Conservation (phyloP, 345 rosid species). For the Streptanthus diversifolius region DNA sequence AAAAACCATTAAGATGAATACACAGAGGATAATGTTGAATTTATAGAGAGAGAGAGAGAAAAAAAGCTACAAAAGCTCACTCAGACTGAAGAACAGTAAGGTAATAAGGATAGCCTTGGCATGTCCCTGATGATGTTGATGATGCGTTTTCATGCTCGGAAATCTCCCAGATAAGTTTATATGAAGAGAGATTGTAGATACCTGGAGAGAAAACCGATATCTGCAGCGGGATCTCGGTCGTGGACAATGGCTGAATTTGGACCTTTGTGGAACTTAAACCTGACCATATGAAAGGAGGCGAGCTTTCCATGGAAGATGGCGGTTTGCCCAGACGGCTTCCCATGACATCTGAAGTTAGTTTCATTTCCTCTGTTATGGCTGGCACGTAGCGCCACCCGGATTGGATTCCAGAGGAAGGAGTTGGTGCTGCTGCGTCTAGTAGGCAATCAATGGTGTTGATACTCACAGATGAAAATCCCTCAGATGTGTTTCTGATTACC, state of each 20-base stretch:
- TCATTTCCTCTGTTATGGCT: conserved; percentile 40
- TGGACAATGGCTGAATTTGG: conserved; percentile 54
- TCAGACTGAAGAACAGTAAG: conserved; percentile 63
- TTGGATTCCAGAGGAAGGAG: conserved; percentile 42
- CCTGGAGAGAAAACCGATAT: conserved; percentile 76
- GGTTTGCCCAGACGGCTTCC: conserved; percentile 34
- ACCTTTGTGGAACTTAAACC: conserved; percentile 67
- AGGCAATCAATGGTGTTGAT: conserved; percentile 44
- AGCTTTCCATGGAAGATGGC: conserved; percentile 45
- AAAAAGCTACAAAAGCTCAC: conserved; percentile 12
- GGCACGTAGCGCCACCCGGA: conserved; percentile 64
- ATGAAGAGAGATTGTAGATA: conserved; percentile 69
- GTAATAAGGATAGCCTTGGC: conserved; percentile 68
- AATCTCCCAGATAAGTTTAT: conserved; percentile 68
- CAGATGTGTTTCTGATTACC: conserved; percentile 67
- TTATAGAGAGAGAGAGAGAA: not conserved
- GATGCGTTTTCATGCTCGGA: conserved; percentile 31
- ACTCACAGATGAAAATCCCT: conserved; percentile 42
- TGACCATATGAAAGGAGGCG: conserved; percentile 71
- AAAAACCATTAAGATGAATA: conserved; percentile 24
- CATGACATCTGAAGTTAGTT: conserved; percentile 45
- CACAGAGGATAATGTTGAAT: conserved; percentile 10
- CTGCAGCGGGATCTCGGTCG: conserved; percentile 56
- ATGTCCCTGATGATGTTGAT: conserved; percentile 50
- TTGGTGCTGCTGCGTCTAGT: conserved; percentile 34